Evolutionary conservation across 1,284 basidiomycete species (phyloP).

Genomic region (Porodaedalea pini): DNA sequence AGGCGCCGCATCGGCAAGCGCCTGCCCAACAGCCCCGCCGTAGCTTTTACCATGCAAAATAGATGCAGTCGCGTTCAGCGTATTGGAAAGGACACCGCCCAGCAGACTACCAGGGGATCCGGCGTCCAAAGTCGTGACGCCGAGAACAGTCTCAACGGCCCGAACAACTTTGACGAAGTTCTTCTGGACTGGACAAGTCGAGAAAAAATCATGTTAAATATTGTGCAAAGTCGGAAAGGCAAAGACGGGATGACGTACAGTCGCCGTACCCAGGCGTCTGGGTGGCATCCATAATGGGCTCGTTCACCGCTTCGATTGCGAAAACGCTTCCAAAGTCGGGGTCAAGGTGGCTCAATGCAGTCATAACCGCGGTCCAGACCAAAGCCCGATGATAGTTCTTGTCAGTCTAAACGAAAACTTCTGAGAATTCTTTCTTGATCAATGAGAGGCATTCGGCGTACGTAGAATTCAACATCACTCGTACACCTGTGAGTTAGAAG

Average conservation of each 20-base stretch:
- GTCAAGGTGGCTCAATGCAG: slow-evolving; percentile 64
- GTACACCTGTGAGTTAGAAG: slow-evolving; percentile 48
- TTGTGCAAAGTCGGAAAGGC: not conserved
- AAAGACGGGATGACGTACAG: slow-evolving; percentile 40
- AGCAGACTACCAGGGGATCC: slow-evolving; percentile 7
- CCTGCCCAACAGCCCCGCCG: slow-evolving; percentile 44
- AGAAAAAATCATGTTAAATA: not conserved
- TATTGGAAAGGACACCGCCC: slow-evolving; percentile 20
- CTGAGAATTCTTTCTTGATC: not conserved
- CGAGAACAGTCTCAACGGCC: slow-evolving; percentile 58
- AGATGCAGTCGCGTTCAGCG: slow-evolving; percentile 17
- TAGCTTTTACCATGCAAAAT: not conserved
- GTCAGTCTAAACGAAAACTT: slow-evolving; percentile 42
- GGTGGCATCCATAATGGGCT: slow-evolving; percentile 65
- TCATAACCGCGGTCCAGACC: slow-evolving; percentile 76
- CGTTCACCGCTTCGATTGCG: slow-evolving; percentile 71
- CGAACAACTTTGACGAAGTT: slow-evolving; percentile 68
- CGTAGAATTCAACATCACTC: slow-evolving; percentile 68
- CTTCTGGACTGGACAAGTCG: slow-evolving; percentile 60
- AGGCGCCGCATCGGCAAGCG: slow-evolving; percentile 45
- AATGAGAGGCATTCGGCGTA: slow-evolving; percentile 32
- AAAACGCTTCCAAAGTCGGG: slow-evolving; percentile 63
- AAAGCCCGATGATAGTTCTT: slow-evolving; percentile 73
- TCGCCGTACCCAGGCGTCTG: slow-evolving; percentile 64
- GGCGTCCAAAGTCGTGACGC: slow-evolving; percentile 35